Percentiles rank a stretch among this genome's conserved stretches.
phyloP scores from a whole-genome alignment of 2,329 filamentous ascomycete species.

The Diaporthe aspalathi region DNA sequence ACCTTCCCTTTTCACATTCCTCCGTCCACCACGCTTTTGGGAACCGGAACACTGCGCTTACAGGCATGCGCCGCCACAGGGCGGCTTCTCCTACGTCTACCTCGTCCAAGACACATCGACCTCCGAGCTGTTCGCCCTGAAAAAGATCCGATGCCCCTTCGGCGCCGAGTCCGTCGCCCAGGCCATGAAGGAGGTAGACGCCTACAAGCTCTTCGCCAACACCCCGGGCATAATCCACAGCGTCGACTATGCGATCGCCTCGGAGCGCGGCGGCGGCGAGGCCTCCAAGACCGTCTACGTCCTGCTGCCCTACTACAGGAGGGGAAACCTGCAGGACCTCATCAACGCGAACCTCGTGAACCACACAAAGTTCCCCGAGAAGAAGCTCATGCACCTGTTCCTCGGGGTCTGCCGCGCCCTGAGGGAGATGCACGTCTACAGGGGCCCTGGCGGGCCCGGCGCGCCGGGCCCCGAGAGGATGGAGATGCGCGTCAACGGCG shows the following conservation, averaged over 20 bases:
- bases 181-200: constrained; percentile 96
- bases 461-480: constrained; percentile 56
- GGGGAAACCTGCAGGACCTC: constrained; percentile 96
- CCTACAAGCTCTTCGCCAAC: constrained; percentile 88
- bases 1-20: background rate
- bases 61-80: constrained; percentile 59
- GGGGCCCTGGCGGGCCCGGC: constrained; percentile 54
- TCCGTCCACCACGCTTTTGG: background rate
- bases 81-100: constrained; percentile 99
- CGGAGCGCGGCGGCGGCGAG: constrained; percentile 71
- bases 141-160: constrained; percentile 99
- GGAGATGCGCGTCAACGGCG: constrained; percentile 59
- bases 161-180: constrained; percentile 95
- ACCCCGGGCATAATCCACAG: constrained; percentile 88
- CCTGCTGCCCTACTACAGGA: constrained; percentile 91
- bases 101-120: constrained; percentile 91
- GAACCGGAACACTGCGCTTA: constrained; percentile 2
- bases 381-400: constrained; percentile 88
- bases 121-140: constrained; percentile 89
- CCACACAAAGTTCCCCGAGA: constrained; percentile 89
- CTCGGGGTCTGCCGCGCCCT: constrained; percentile 90
- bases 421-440: constrained; percentile 91
- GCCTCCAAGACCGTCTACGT: constrained; percentile 96
- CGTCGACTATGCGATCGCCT: constrained; percentile 84
- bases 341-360: constrained; percentile 99